Evolutionary conservation across 257 asterid genomes (phyloP).

Genomic region (Ilex asprella): DNA sequence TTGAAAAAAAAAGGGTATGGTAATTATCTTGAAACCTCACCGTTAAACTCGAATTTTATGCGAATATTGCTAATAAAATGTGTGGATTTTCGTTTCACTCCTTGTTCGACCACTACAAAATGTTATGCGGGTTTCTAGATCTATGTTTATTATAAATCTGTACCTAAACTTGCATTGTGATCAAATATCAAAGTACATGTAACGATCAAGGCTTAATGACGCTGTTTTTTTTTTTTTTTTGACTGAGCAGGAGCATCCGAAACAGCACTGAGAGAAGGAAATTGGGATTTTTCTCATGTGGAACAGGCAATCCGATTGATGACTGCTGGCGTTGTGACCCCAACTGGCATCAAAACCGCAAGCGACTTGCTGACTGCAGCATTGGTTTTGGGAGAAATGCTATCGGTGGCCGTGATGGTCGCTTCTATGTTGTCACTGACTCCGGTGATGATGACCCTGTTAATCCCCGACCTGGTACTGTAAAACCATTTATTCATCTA

Average conservation of each 20-base stretch:
- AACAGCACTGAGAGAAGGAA: constrained; percentile 2
- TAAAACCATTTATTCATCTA: no score
- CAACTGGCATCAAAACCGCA: constrained; percentile 1
- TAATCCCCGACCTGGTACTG: constrained; percentile 65
- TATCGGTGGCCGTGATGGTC: constrained; percentile 85
- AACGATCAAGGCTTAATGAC: neutral
- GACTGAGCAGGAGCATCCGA: neutral
- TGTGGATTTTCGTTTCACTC: no score
- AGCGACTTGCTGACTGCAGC: constrained; percentile 2
- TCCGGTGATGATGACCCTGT: constrained; percentile 67
- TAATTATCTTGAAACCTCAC: no score
- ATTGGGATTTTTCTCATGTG: constrained; percentile 4
- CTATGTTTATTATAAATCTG: neutral
- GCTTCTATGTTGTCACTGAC: constrained; percentile 72
- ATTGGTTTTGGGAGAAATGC: constrained; percentile 94
- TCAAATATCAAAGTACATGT: neutral
- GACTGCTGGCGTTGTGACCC: constrained; percentile 4
- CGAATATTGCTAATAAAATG: no score
- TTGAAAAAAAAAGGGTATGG: no score
- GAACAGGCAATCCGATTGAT: neutral
- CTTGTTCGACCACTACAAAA: no score
- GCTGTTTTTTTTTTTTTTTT: no score
- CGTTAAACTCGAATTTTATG: no score
- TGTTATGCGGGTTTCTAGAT: neutral
- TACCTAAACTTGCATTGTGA: neutral